Evolutionary conservation across 768 basidiomycete genomes (phyloP).

Genomic region (Peribolospora baueri): DNA sequence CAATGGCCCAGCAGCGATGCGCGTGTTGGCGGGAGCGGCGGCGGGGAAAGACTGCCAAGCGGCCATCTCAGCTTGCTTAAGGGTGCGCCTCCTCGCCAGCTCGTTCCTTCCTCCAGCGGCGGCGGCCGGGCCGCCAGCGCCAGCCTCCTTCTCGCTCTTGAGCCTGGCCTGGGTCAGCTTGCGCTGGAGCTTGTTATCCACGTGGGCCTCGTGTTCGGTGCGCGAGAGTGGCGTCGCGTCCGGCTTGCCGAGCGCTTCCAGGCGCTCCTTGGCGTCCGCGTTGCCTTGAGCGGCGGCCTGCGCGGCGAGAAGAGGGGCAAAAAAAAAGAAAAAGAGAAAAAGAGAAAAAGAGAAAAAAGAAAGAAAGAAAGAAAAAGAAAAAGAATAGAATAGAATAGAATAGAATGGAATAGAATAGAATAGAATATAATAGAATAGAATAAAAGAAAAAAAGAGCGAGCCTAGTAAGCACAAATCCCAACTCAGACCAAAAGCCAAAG

Average conservation of each 20-base stretch:
- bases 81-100: not conserved
- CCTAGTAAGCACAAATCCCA: no score
- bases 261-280: conserved; percentile 47
- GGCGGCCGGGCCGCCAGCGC: conserved; percentile 1
- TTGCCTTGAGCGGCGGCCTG: conserved; percentile 60
- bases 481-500: no score
- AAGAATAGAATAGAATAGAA: no score
- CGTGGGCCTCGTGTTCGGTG: conserved; percentile 52
- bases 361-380: no score
- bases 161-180: conserved; percentile 43
- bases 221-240: conserved; percentile 41
- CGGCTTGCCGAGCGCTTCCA: conserved; percentile 37
- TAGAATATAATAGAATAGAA: no score
- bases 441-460: not conserved
- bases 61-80: not conserved
- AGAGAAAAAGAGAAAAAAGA: not conserved
- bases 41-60: not conserved
- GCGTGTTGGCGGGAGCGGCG: not conserved
- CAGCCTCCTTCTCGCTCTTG: conserved; percentile 14
- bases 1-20: no score
- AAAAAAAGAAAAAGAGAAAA: conserved; percentile 1
- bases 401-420: no score
- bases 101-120: not conserved
- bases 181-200: conserved; percentile 55
- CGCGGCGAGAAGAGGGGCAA: not conserved